These are phyloP conservation scores for Penicillium egyptiacum DNA, from an alignment of 495 filamentous ascomycete species.

Conservation along the genomic window DNA sequence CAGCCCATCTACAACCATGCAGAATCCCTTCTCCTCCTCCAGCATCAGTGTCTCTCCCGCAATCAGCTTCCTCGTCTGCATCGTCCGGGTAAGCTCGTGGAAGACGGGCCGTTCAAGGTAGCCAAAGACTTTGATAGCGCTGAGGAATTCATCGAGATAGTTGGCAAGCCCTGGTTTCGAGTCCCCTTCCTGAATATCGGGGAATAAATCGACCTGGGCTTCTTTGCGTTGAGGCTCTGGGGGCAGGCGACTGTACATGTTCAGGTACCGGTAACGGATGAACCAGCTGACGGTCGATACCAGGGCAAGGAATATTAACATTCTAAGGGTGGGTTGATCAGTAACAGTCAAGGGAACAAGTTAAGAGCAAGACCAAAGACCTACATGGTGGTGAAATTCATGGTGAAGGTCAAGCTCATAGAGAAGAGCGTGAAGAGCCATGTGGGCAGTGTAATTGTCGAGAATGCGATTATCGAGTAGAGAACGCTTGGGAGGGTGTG, in stretches of 20 bases:
- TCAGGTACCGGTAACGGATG: constrained; percentile 88
- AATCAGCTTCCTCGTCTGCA: constrained; percentile 95
- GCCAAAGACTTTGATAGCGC: constrained; percentile 98
- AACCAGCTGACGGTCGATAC: constrained; percentile 87
- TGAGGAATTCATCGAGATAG: constrained; percentile 96
- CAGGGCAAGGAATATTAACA: constrained; percentile 73
- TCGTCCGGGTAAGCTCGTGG: constrained; percentile 93
- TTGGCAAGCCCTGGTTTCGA: constrained; percentile 88
- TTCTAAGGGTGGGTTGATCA: constrained; percentile 41
- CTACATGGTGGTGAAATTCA: constrained; percentile 96
- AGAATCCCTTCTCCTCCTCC: constrained; percentile 98
- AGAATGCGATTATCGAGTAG: constrained; percentile 81
- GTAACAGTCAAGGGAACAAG: neutral
- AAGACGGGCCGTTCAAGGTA: constrained; percentile 96
- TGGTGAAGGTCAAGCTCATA: constrained; percentile 92
- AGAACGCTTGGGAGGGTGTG: constrained; percentile 67
- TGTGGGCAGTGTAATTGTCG: constrained; percentile 84
- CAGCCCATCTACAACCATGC: constrained; percentile 91
- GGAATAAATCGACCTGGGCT: constrained; percentile 90
- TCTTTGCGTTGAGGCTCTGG: constrained; percentile 95
- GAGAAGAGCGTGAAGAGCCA: constrained; percentile 92
- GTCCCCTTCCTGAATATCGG: constrained; percentile 85
- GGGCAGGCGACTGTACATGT: constrained; percentile 91
- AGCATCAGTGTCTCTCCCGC: constrained; percentile 92
- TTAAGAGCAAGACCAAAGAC: constrained; percentile 18